These are phyloP conservation scores for Plenodomus biglobosus DNA, from an alignment of 2,329 filamentous ascomycete genomes.

Conservation along the genomic window DNA sequence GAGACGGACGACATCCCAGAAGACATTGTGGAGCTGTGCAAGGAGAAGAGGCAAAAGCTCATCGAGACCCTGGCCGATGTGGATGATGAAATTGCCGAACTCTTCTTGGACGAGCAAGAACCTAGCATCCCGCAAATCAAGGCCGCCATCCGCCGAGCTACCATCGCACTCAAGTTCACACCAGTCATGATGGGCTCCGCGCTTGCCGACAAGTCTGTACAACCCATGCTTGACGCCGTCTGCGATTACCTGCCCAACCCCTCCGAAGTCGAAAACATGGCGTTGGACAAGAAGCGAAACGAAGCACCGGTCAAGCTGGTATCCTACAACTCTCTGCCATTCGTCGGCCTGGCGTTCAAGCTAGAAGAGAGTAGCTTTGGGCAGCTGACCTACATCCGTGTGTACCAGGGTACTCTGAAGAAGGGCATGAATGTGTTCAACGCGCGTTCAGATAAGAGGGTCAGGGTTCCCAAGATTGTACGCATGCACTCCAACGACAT, in stretches of 20 bases:
- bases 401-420: constrained; percentile 88
- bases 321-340: constrained; percentile 89
- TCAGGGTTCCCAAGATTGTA: constrained; percentile 94
- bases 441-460: constrained; percentile 89
- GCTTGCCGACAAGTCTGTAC: constrained; percentile 88
- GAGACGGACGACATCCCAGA: constrained; percentile 79
- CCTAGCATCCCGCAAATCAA: constrained; percentile 84
- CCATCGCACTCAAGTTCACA: constrained; percentile 85
- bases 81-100: constrained; percentile 94
- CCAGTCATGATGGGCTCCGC: constrained; percentile 97
- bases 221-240: constrained; percentile 95
- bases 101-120: constrained; percentile 84
- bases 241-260: constrained; percentile 96
- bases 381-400: constrained; percentile 96
- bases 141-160: constrained; percentile 85
- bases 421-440: constrained; percentile 94
- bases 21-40: constrained; percentile 72
- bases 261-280: constrained; percentile 82
- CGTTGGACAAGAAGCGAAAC: constrained; percentile 76
- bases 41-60: constrained; percentile 80
- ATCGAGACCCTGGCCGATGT: constrained; percentile 97
- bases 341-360: constrained; percentile 96
- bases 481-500: constrained; percentile 99
- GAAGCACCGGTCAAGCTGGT: constrained; percentile 85
- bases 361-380: constrained; percentile 98